Evolutionary conservation across 371 early-diverging fungal genomes (phyloP).

Genomic region (Pancytospora philotis): DNA sequence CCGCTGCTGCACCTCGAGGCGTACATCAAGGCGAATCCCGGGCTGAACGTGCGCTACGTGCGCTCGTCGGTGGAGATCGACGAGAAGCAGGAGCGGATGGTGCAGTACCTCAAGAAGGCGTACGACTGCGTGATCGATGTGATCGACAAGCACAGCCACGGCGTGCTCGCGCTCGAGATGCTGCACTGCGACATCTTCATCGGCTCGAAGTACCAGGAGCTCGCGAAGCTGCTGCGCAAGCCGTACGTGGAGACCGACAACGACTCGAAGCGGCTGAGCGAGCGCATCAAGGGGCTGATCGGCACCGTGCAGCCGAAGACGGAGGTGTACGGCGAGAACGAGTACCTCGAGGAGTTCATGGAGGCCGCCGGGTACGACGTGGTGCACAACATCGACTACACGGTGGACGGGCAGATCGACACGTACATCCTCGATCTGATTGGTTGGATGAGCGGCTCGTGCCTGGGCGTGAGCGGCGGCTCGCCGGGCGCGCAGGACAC

Average conservation of each 20-base stretch:
- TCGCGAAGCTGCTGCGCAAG: slow-evolving; percentile 22
- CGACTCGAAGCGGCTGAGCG: not conserved
- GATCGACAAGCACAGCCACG: not conserved
- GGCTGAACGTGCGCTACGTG: not conserved
- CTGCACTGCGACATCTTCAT: not conserved
- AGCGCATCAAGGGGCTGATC: not conserved
- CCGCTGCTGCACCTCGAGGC: not conserved
- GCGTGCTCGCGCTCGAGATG: not conserved
- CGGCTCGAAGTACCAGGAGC: slow-evolving; percentile 10
- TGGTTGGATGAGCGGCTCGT: not conserved
- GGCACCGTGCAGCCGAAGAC: not conserved
- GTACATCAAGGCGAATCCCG: not conserved
- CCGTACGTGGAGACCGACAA: not conserved
- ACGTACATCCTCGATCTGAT: not conserved
- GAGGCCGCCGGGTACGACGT: slow-evolving; percentile 15
- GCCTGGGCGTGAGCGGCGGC: not conserved
- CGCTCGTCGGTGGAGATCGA: slow-evolving; percentile 8
- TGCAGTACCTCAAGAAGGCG: slow-evolving; percentile 22
- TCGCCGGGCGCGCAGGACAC: not conserved
- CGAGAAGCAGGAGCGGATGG: slow-evolving; percentile 4
- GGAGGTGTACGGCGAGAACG: not conserved
- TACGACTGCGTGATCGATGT: slow-evolving; percentile 10
- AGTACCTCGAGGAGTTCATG: slow-evolving; percentile 4
- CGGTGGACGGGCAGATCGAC: not conserved
- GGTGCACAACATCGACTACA: not conserved